phyloP scores from a whole-genome alignment of 495 filamentous ascomycete genomes.

The Letharia lupina region DNA sequence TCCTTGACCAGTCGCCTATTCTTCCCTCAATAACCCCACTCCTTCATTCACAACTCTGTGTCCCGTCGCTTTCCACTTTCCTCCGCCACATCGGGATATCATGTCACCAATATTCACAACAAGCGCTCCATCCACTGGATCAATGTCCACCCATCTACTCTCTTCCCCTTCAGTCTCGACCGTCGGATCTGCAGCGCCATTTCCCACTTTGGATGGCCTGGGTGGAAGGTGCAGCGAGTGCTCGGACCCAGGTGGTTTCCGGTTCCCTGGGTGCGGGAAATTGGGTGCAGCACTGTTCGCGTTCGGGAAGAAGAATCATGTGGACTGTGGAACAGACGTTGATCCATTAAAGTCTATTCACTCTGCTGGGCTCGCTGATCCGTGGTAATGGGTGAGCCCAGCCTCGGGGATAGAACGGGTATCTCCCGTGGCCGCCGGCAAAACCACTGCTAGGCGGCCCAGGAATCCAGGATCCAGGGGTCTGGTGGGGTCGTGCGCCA shows the following conservation, averaged over 20 bases:
- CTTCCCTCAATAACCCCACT: conserved; percentile 19
- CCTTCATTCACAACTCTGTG: conserved; percentile 36
- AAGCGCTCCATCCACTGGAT: conserved; percentile 31
- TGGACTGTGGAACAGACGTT: neutral
- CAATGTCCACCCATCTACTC: conserved; percentile 30
- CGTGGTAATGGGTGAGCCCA: neutral
- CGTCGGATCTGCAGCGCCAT: too few species aligned
- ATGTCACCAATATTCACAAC: conserved; percentile 40
- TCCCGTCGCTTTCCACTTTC: conserved; percentile 32
- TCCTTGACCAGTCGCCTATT: too few species aligned
- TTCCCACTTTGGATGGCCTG: too few species aligned
- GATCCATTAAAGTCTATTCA: neutral
- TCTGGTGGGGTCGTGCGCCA: neutral
- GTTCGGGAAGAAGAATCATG: neutral
- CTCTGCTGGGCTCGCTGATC: neutral
- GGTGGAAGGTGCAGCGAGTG: too few species aligned
- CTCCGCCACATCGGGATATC: conserved; percentile 38
- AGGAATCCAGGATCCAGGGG: neutral
- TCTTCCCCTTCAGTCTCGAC: conserved; percentile 18
- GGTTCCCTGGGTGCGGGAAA: neutral
- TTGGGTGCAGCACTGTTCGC: neutral
- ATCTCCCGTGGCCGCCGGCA: neutral
- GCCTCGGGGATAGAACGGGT: neutral
- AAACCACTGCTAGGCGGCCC: neutral
- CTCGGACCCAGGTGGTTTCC: neutral